Evolutionary conservation across 208 protist species (phyloP).

Genomic region (Leptomonas seymouri): DNA sequence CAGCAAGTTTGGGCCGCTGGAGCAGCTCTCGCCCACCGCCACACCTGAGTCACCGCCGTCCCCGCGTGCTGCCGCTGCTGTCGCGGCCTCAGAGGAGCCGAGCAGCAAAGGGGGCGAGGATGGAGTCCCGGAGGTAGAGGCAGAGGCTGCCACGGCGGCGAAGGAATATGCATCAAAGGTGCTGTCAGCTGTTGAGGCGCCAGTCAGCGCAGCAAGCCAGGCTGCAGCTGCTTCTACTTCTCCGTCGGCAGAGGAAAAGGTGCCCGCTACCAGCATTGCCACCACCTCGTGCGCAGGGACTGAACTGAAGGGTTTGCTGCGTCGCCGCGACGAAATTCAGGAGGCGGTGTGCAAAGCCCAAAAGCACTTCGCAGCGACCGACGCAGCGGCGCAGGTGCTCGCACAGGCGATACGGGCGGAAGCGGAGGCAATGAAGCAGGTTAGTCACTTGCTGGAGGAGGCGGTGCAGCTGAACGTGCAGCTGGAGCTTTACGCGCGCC

Average conservation of each 20-base stretch:
- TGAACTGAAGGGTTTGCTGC: slow-evolving; percentile 33
- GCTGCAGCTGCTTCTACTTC: too few relatives aligned
- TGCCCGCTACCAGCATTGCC: not conserved
- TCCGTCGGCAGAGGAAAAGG: slow-evolving; percentile 3
- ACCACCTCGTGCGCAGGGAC: not conserved
- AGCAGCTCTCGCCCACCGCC: not conserved
- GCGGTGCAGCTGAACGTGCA: slow-evolving; percentile 28
- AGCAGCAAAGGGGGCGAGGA: not conserved
- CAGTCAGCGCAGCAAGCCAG: not conserved
- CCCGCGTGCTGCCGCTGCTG: not conserved
- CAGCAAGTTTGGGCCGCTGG: slow-evolving; percentile 26
- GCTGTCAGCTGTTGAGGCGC: not conserved
- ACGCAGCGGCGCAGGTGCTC: slow-evolving; percentile 35
- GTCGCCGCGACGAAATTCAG: slow-evolving; percentile 39
- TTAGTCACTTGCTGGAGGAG: slow-evolving; percentile 37
- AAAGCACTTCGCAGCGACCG: slow-evolving; percentile 38
- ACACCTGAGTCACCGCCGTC: not conserved
- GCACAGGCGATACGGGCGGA: slow-evolving; percentile 38
- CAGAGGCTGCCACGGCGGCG: not conserved
- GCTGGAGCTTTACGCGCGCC: slow-evolving; percentile 37
- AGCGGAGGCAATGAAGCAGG: slow-evolving; percentile 20
- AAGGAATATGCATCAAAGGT: not conserved
- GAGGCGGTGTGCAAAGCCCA: slow-evolving; percentile 37
- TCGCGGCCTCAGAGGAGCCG: not conserved
- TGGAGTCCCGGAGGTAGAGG: too few relatives aligned